Evolutionary conservation across 805 yeast species (phyloP), one percentile per base, ranked within the genome.

Genomic region (Hanseniaspora valbyensis): DNA sequence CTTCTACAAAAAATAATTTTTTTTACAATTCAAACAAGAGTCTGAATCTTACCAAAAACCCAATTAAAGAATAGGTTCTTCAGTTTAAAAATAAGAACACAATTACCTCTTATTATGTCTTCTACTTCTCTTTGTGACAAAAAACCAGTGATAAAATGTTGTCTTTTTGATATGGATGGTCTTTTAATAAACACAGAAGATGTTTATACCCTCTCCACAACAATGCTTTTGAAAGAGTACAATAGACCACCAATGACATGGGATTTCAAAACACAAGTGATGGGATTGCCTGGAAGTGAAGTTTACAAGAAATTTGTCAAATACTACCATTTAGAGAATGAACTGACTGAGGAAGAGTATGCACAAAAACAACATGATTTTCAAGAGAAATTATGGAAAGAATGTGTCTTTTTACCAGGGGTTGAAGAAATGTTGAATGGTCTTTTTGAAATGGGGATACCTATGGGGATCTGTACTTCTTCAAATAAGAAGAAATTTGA

Each of bases 381-480:
- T 29, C 96, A 69, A 53, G 59, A 60, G 29, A 45, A 49, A 4
- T 69, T 68, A 53, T 92, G 96, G 95, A 69, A 72, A 14, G 69
- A 69, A 3, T 72, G 83, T 44, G 59, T 69, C 33, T 82, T 83
- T 61, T 66, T 92, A 58, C 95, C 95, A 1, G 98, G 98, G 7
- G 96, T 95, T 0, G 61, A 71, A 51, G 88, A 82, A 55, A 67
- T 92, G 45, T 62, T 92, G 28, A 56, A 70, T 44, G 66, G 76
- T 54, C 69, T 89, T 54, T 61, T 63, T 1, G 46, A 39, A 28
- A 69, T 70, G 10, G 63, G 70, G 1, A 64, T 90, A 25, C 96
- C 97, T 6, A 75, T 89, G 56, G 96, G 95, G 1, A 71, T 92
- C 48, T 96, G 96, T 13, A 89, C 97, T 2, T 84, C 95, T 2